Evolutionary conservation across 2,329 filamentous ascomycete genomes (phyloP).

Genomic region (Hyphodiscus sp.): DNA sequence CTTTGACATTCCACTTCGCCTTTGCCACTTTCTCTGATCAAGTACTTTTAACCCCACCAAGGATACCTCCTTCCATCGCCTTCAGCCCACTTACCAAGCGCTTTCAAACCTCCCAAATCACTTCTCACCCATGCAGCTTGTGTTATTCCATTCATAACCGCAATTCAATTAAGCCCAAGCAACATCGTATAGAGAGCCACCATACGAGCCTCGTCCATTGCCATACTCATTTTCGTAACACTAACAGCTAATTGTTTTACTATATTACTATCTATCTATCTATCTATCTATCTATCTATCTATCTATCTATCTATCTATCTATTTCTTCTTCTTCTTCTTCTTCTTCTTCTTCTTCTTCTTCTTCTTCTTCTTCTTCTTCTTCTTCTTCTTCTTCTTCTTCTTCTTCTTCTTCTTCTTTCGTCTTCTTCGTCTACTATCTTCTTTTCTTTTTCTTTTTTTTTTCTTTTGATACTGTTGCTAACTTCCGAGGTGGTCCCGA

Average conservation of each 20-base stretch:
- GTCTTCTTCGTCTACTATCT: too few species aligned
- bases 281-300: too few species aligned
- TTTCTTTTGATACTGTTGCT: too few species aligned
- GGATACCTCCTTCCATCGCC: conserved; percentile 41
- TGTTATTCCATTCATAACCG: conserved; percentile 51
- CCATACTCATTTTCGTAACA: conserved; percentile 35
- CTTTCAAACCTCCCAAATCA: conserved; percentile 41
- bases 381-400: conserved; percentile 48
- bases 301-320: too few species aligned
- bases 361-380: too few species aligned
- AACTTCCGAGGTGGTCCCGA: too few species aligned
- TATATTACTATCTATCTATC: too few species aligned
- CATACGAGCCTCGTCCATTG: conserved; percentile 37
- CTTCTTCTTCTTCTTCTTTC: too few species aligned
- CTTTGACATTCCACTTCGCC: too few species aligned
- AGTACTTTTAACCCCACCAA: conserved; percentile 40
- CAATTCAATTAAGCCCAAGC: conserved; percentile 42
- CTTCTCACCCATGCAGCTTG: conserved; percentile 42
- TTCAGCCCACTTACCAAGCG: conserved; percentile 37
- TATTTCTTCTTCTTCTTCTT: too few species aligned
- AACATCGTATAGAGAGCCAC: conserved; percentile 52
- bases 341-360: too few species aligned
- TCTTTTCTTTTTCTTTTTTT: too few species aligned
- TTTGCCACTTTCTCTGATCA: conserved; percentile 9
- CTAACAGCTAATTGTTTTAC: conserved; percentile 48